phyloP scores from a whole-genome alignment of 129 eudicot genomes.

The Kitagawia praeruptora region DNA sequence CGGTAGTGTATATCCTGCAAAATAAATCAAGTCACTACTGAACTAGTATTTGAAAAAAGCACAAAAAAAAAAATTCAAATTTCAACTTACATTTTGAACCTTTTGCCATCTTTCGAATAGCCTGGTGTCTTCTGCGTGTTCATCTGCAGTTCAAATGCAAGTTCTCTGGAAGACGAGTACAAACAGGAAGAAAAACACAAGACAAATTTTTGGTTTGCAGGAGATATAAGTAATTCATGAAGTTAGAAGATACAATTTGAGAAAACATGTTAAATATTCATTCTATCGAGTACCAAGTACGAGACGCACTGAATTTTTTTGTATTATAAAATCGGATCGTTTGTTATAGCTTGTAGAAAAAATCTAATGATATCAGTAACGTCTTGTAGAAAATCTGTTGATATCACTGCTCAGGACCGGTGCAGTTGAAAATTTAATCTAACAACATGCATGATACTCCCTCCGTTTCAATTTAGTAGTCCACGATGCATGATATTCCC shows the following conservation, averaged over 20 bases:
- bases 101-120: constrained; percentile 42
- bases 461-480: too few relatives aligned
- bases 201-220: background rate
- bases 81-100: constrained; percentile 60
- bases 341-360: too few relatives aligned
- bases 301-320: too few relatives aligned
- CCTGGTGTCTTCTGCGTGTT: background rate
- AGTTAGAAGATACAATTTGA: too few relatives aligned
- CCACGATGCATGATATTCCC: too few relatives aligned
- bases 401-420: too few relatives aligned
- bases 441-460: background rate
- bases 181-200: background rate
- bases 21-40: constrained; percentile 1
- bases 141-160: background rate
- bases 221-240: background rate
- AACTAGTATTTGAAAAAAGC: background rate
- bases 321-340: too few relatives aligned
- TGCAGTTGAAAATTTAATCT: too few relatives aligned
- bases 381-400: too few relatives aligned
- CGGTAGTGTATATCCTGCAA: constrained; percentile 82
- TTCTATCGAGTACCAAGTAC: too few relatives aligned
- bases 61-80: background rate
- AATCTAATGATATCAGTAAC: too few relatives aligned
- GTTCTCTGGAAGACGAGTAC: background rate
- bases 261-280: too few relatives aligned